Evolutionary conservation across 129 eudicot species (phyloP).

Genomic region (Artemisia argyi): DNA sequence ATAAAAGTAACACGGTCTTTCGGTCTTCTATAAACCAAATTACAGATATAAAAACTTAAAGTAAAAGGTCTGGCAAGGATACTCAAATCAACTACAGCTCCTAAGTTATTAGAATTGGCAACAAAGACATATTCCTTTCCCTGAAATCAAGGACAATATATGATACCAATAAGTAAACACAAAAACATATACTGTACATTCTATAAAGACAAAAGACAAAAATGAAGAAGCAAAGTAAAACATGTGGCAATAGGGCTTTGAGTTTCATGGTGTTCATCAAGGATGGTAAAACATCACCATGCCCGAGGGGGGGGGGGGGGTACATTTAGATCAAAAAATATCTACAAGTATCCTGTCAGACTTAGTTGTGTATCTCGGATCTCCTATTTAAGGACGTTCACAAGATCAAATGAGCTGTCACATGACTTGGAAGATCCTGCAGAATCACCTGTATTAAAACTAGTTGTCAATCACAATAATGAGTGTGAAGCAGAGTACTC

Average conservation of each 20-base stretch:
- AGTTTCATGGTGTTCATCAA: constrained; percentile 96
- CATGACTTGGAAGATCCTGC: constrained; percentile 63
- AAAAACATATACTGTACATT: background rate
- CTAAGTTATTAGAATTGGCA: constrained; percentile 95
- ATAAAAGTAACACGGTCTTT: background rate
- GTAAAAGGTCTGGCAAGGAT: constrained; percentile 40
- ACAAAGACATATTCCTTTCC: constrained; percentile 95
- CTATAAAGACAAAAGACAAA: background rate
- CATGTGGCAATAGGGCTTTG: constrained; percentile 78
- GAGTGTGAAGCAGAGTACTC: too few relatives aligned
- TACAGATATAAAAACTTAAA: background rate
- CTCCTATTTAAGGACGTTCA: constrained; percentile 69
- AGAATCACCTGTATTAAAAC: too few relatives aligned
- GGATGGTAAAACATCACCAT: constrained; percentile 96
- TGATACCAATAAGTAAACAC: background rate
- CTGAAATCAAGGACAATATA: constrained; percentile 28
- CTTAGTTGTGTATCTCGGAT: constrained; percentile 85
- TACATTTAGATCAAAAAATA: constrained; percentile 53
- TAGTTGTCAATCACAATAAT: too few relatives aligned
- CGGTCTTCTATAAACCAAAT: background rate
- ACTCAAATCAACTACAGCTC: constrained; percentile 91
- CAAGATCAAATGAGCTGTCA: constrained; percentile 77
- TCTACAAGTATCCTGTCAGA: constrained; percentile 27
- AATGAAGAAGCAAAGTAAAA: constrained; percentile 23
- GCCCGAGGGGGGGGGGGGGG: constrained; percentile 99